Base-by-base conservation (phyloP, 495 filamentous ascomycete species). In the Rhypophila decipiens region DNA sequence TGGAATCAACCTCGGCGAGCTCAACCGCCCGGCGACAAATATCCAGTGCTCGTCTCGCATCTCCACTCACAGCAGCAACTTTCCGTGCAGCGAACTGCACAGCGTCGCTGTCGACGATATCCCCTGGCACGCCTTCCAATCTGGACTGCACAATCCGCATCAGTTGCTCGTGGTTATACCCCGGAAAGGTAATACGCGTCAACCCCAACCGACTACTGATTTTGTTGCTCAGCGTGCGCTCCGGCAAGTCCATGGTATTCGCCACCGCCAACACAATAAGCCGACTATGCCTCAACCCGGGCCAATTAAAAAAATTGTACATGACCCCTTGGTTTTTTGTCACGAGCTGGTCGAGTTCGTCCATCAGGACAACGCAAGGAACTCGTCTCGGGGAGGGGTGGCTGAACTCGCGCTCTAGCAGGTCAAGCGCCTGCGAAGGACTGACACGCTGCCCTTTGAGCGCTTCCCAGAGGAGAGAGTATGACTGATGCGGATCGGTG, bases 231-330 rank as follows among this genome's bases (percentile, higher is more conserved):
- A 99, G 74, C 0, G 94, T 99, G 58, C 94, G 79, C 67, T 99
- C 94, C 0, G 94, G 94, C 18, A 99, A 71, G 66, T 99, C 94
- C 94, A 99, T 99, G 18, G 94, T 99, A 65, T 99, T 99, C 27
- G 94, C 94, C 9, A 99, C 94, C 7, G 94, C 94, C 1, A 99
- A 77, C 11, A 99, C 94, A 60, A 97, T 96, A 27, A 99, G 75
- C 38, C 89, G 78, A 23, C 87, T 93, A 61, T 99, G 88, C 27
- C 86, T 80, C 17, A 96, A 77, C 17, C 84, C 83, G n/a, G 94
- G 94, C 94, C 94, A 99, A 59, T 99, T 99, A 79, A 99, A 99
- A 67, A 99, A 99, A 61, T 99, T 99, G 71, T 99, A 99, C 94
- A 99, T 99, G 60, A 99, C 94, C 21, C 87, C 88, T 56, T 99